Percentiles rank a stretch among this genome's conserved stretches.
phyloP scores from a whole-genome alignment of 352 stramenopile genomes.

The Globisporangium rhizosaccharum region DNA sequence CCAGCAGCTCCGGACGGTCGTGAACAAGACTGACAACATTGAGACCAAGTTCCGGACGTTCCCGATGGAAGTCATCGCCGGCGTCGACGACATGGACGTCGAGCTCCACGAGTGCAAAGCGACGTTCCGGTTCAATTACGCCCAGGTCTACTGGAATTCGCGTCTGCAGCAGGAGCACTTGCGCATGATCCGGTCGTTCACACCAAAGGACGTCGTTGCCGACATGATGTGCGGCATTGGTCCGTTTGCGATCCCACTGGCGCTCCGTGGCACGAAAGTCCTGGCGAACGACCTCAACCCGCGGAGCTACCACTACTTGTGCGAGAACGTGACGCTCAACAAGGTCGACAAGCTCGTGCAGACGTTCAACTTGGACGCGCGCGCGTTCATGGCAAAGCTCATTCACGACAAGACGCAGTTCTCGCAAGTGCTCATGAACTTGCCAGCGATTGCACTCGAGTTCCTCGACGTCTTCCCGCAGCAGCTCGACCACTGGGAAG shows the following conservation, averaged over 20 bases:
- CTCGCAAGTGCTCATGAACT: conserved; percentile 95
- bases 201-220: conserved; percentile 70
- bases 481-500: conserved; percentile 63
- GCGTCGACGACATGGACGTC: conserved; percentile 81
- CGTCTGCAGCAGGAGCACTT: conserved; percentile 93
- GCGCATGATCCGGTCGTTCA: conserved; percentile 84
- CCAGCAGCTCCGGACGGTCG: conserved; percentile 90
- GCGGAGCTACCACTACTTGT: conserved; percentile 86
- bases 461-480: conserved; percentile 87
- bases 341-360: conserved; percentile 79
- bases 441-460: conserved; percentile 91
- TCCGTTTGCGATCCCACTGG: conserved; percentile 93
- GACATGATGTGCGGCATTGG: conserved; percentile 97
- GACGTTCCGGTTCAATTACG: conserved; percentile 93
- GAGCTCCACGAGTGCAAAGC: conserved; percentile 92
- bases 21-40: conserved; percentile 98
- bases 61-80: conserved; percentile 94
- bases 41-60: conserved; percentile 95
- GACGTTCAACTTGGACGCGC: conserved; percentile 91
- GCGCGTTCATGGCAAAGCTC: conserved; percentile 87
- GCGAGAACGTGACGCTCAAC: conserved; percentile 90
- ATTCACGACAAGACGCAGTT: conserved; percentile 61
- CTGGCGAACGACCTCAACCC: conserved; percentile 95
- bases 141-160: conserved; percentile 97
- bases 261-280: conserved; percentile 75